These are phyloP conservation scores for Diaporthe vaccinii DNA, from an alignment of 2,329 filamentous ascomycete genomes.

Conservation along the genomic window DNA sequence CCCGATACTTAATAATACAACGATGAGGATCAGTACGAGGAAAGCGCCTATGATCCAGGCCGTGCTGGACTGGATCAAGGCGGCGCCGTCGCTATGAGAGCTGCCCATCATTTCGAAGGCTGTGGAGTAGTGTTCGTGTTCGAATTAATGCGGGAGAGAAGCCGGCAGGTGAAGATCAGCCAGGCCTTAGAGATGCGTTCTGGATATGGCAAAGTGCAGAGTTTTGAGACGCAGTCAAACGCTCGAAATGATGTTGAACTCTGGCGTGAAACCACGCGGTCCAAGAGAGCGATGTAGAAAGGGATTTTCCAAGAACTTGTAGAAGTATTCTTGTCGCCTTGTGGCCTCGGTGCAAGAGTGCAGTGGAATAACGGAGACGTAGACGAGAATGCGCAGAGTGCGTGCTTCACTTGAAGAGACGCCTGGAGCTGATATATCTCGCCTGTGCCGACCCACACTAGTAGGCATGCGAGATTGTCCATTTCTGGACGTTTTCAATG, in stretches of 20 bases:
- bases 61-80: conserved; percentile 29
- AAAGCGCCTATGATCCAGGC: conserved; percentile 25
- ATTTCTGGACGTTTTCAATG: not conserved
- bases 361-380: not conserved
- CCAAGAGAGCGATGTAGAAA: not conserved
- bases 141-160: not conserved
- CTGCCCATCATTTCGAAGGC: not conserved
- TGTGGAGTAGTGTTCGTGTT: not conserved
- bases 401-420: conserved; percentile 4
- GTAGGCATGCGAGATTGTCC: conserved; percentile 20
- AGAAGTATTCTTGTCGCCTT: not conserved
- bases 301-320: not conserved
- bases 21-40: conserved; percentile 16
- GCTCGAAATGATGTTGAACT: not conserved
- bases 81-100: conserved; percentile 11
- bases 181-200: not conserved
- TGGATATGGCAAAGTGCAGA: not conserved
- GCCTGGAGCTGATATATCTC: not conserved
- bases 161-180: not conserved
- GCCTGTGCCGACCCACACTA: conserved; percentile 1
- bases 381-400: not conserved
- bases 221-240: not conserved
- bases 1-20: not conserved
- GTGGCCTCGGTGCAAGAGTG: not conserved
- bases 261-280: not conserved